Percentiles rank a stretch among this genome's conserved stretches.
These are phyloP conservation scores for Kandelia obovata DNA, from an alignment of 345 rosid genomes.

Conservation along the genomic window DNA sequence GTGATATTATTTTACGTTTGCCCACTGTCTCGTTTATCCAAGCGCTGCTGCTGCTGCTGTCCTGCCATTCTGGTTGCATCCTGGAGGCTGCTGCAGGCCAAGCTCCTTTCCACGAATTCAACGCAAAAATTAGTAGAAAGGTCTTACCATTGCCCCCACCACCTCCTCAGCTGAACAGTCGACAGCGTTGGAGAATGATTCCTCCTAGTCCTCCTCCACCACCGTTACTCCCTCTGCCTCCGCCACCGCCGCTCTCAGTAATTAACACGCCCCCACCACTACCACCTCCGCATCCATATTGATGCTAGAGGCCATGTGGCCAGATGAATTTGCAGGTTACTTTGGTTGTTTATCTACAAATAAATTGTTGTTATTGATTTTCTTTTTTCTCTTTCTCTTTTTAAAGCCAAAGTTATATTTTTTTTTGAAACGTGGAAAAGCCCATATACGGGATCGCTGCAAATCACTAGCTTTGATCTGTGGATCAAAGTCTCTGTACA, in stretches of 20 bases:
- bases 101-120: neutral
- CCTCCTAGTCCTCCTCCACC: neutral
- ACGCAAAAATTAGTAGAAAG: too few relatives aligned
- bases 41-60: neutral
- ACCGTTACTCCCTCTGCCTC: neutral
- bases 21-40: neutral
- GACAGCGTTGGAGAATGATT: neutral
- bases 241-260: too few relatives aligned
- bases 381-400: too few relatives aligned
- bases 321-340: too few relatives aligned
- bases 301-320: neutral
- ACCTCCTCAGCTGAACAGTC: slow-evolving; percentile 1
- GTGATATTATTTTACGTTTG: neutral
- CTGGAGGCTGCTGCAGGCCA: neutral
- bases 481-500: too few relatives aligned
- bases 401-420: too few relatives aligned
- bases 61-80: neutral
- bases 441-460: too few relatives aligned
- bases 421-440: too few relatives aligned
- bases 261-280: neutral
- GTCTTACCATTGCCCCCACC: neutral
- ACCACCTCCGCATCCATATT: neutral
- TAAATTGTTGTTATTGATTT: too few relatives aligned
- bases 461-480: too few relatives aligned
- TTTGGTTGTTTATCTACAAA: too few relatives aligned